Evolutionary conservation across 2,329 filamentous ascomycete genomes (phyloP).

Genomic region (Colletotrichum orbiculare): DNA sequence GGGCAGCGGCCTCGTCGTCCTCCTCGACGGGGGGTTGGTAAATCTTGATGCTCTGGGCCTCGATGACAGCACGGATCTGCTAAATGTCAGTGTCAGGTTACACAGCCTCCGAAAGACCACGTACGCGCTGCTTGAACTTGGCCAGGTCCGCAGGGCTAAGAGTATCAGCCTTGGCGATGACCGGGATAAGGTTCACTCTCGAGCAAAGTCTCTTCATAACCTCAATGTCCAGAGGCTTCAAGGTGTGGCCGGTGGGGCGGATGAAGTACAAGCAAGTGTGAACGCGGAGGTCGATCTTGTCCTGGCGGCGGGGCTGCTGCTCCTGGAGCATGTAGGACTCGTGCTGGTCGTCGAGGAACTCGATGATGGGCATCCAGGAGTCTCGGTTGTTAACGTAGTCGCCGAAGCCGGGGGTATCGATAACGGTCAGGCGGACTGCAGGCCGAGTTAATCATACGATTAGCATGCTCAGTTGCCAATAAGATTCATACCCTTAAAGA

Average conservation of each 20-base stretch:
- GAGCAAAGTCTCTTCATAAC: slow-evolving; percentile 99
- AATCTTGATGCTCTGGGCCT: slow-evolving; percentile 99
- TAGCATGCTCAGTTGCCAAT: not conserved
- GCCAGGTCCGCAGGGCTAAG: slow-evolving; percentile 91
- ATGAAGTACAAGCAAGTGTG: slow-evolving; percentile 99
- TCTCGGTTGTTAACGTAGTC: slow-evolving; percentile 99
- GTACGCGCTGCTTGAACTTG: slow-evolving; percentile 94
- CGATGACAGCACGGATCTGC: slow-evolving; percentile 93
- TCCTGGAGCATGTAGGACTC: slow-evolving; percentile 99
- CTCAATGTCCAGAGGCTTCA: slow-evolving; percentile 99
- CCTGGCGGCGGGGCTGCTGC: slow-evolving; percentile 95
- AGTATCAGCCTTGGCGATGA: slow-evolving; percentile 98
- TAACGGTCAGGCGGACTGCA: slow-evolving; percentile 95
- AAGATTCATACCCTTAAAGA: slow-evolving; percentile 89
- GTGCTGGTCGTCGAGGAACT: slow-evolving; percentile 99
- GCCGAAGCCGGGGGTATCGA: slow-evolving; percentile 98
- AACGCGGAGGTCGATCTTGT: slow-evolving; percentile 99
- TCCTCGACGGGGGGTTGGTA: slow-evolving; percentile 98
- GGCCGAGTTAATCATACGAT: slow-evolving; percentile 31
- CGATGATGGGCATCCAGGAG: slow-evolving; percentile 99
- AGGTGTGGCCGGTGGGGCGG: slow-evolving; percentile 95
- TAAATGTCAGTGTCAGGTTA: slow-evolving; percentile 18
- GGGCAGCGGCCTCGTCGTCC: slow-evolving; percentile 94
- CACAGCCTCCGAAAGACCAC: slow-evolving; percentile 45
- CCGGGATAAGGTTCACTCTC: slow-evolving; percentile 97